These are phyloP conservation scores for Populus simonii DNA, from an alignment of 345 rosid species.

Conservation along the genomic window DNA sequence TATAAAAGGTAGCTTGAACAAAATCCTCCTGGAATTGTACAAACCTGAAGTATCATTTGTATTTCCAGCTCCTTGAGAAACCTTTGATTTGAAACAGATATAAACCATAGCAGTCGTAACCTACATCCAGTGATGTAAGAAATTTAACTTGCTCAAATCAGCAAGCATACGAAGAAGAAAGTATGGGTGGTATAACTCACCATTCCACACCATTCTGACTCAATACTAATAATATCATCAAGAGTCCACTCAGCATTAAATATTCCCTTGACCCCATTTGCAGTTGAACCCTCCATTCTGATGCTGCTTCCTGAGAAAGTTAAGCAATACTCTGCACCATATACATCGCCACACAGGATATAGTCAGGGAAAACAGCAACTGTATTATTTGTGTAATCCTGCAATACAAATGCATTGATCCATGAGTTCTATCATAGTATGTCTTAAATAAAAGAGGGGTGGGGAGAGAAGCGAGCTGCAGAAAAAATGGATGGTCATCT, in stretches of 20 bases:
- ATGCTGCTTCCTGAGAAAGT: conserved; percentile 45
- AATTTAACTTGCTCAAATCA: conserved; percentile 12
- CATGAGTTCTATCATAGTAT: not conserved
- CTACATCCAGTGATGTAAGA: conserved; percentile 30
- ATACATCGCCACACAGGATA: conserved; percentile 37
- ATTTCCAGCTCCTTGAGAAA: conserved; percentile 30
- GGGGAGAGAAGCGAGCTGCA: not conserved
- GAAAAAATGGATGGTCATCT: not conserved
- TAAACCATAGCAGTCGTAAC: conserved; percentile 59
- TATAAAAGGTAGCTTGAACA: not conserved
- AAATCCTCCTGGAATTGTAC: conserved; percentile 2
- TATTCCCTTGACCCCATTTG: conserved; percentile 33
- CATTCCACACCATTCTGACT: conserved; percentile 47
- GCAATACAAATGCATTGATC: conserved; percentile 19
- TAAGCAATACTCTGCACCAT: conserved; percentile 44
- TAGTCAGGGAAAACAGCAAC: conserved; percentile 55
- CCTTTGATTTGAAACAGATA: conserved; percentile 44
- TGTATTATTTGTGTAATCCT: conserved; percentile 37
- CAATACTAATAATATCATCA: conserved; percentile 46
- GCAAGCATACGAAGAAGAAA: not conserved
- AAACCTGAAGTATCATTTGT: conserved; percentile 49
- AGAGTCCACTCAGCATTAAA: conserved; percentile 46
- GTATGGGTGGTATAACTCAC: conserved; percentile 33
- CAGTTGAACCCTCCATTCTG: conserved; percentile 42
- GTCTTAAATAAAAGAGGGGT: not conserved